Percentiles rank a stretch among this genome's conserved stretches.
Conservation (phyloP, 1,284 basidiomycete genomes). For the Trametes pubescens region DNA sequence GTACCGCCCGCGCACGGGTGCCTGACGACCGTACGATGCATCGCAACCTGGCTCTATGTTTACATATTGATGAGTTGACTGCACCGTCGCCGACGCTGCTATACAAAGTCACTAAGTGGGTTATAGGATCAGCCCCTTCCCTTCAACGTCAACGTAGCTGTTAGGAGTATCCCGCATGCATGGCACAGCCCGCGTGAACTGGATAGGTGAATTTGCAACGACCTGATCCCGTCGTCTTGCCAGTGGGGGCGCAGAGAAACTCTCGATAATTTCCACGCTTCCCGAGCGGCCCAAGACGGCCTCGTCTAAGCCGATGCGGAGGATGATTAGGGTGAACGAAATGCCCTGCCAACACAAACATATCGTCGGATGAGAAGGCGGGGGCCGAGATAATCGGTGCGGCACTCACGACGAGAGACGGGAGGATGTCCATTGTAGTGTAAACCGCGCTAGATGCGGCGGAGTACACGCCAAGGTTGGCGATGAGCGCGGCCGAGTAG, state of each 20-base stretch:
- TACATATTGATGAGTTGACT: too few species aligned
- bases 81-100: too few species aligned
- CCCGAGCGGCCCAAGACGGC: not conserved
- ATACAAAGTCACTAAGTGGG: too few species aligned
- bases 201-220: not conserved
- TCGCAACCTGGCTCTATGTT: too few species aligned
- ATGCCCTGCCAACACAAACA: not conserved
- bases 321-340: slow-evolving; percentile 2
- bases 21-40: too few species aligned
- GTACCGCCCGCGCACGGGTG: too few species aligned
- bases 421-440: not conserved
- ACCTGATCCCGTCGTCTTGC: not conserved
- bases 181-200: not conserved
- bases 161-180: too few species aligned
- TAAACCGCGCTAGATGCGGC: not conserved
- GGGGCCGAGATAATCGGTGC: not conserved
- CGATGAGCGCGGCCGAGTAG: slow-evolving; percentile 7
- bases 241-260: not conserved
- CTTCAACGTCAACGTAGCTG: too few species aligned
- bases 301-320: not conserved
- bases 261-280: not conserved
- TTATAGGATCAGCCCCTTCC: too few species aligned
- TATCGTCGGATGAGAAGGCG: not conserved
- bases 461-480: not conserved
- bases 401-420: not conserved